Conservation (phyloP, 129 eudicot genomes). For the Saposhnikovia divaricata region DNA sequence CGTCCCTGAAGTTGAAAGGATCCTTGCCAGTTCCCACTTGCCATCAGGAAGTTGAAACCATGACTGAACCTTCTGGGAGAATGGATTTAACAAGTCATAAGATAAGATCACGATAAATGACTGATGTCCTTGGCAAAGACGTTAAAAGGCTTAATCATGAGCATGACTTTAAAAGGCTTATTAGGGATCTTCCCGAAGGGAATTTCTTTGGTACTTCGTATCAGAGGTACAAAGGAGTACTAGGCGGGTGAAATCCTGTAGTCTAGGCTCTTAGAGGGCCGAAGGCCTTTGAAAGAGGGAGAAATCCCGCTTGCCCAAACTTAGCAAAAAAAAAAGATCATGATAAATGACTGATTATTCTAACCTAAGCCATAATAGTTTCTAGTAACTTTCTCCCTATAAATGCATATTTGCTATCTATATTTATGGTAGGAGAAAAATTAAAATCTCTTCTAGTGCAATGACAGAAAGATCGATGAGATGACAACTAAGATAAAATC, state of each 20-base stretch:
- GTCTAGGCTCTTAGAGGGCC: no score
- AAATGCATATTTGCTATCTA: no score
- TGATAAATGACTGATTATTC: background rate
- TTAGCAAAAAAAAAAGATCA: no score
- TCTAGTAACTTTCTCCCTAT: background rate
- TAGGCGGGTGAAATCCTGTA: no score
- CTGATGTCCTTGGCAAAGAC: no score
- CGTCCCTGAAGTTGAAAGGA: slow-evolving; percentile 50
- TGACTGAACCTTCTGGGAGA: slow-evolving; percentile 55
- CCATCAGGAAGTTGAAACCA: slow-evolving; percentile 89
- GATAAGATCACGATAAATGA: background rate
- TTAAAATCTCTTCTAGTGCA: slow-evolving; percentile 3
- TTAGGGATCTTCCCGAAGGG: no score
- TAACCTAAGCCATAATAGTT: background rate
- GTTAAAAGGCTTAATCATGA: no score
- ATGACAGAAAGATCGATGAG: background rate
- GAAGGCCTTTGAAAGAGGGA: no score
- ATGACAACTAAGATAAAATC: background rate
- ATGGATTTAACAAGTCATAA: background rate
- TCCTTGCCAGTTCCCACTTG: slow-evolving; percentile 77
- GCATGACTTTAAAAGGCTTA: no score
- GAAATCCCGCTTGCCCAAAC: no score
- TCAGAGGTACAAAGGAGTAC: no score
- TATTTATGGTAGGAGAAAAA: background rate
- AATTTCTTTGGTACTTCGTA: no score